Conservation (phyloP, 2,329 filamentous ascomycete species). For the Epichloe coenophiala region DNA sequence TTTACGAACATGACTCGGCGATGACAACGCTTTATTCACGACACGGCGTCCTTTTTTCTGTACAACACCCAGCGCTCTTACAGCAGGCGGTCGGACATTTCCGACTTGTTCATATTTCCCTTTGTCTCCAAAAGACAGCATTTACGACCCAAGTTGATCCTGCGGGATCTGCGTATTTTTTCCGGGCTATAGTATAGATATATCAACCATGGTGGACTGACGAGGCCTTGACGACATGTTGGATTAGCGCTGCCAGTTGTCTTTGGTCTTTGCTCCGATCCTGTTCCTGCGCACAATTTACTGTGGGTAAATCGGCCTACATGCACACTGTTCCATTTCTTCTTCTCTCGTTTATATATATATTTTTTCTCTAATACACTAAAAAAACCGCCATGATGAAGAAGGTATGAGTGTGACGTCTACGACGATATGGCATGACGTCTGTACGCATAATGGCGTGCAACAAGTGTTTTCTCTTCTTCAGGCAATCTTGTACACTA, state of each 20-base stretch:
- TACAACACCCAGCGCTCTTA: background rate
- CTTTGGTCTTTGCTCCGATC: too few species aligned
- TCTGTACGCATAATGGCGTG: conserved; percentile 1
- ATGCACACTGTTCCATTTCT: background rate
- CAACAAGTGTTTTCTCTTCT: background rate
- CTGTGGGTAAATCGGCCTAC: background rate
- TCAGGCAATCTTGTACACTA: background rate
- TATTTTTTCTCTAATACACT: background rate
- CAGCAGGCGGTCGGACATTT: background rate
- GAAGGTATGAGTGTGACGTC: background rate
- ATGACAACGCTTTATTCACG: conserved; percentile 5
- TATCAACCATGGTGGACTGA: background rate
- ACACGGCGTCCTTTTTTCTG: background rate
- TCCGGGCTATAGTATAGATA: background rate
- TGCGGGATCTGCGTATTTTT: background rate
- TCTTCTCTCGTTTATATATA: background rate
- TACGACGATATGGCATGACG: conserved; percentile 2
- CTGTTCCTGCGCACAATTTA: background rate
- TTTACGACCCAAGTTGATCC: background rate
- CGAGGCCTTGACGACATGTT: background rate
- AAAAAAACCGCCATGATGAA: background rate
- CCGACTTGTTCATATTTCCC: background rate
- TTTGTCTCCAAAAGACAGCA: background rate
- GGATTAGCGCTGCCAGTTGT: background rate
- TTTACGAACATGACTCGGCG: background rate